A percentile compares a stretch with the other conserved stretches of the same genome.
phyloP scores from a whole-genome alignment of 768 basidiomycete genomes.

The Leucocoprinus birnbaumii region DNA sequence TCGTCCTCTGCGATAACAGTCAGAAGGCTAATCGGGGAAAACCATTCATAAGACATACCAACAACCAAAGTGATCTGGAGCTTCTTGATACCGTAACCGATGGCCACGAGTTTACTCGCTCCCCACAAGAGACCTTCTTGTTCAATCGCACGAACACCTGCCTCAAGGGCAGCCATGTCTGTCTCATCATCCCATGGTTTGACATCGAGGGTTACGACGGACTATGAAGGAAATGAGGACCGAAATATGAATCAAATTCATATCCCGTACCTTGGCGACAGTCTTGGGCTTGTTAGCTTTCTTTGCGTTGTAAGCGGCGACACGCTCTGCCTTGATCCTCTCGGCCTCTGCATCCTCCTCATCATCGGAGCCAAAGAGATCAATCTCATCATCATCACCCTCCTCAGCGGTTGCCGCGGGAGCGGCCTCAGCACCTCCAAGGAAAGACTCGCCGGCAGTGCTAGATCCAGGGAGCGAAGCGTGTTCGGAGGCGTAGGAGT shows the following conservation, averaged over 20 bases:
- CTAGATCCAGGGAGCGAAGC: conserved; percentile 81
- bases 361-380: conserved; percentile 86
- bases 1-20: conserved; percentile 74
- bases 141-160: conserved; percentile 80
- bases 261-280: conserved; percentile 68
- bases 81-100: conserved; percentile 92
- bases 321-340: conserved; percentile 85
- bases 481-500: conserved; percentile 81
- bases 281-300: conserved; percentile 91
- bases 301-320: conserved; percentile 90
- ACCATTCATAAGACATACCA: conserved; percentile 32
- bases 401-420: conserved; percentile 44
- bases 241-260: not conserved
- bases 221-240: conserved; percentile 43
- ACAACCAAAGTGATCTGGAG: conserved; percentile 71
- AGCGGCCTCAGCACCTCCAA: conserved; percentile 45
- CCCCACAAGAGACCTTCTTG: conserved; percentile 96
- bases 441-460: conserved; percentile 72
- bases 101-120: conserved; percentile 84
- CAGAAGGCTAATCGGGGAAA: not conserved
- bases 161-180: conserved; percentile 88
- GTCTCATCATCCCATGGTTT: conserved; percentile 99
- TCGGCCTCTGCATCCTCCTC: conserved; percentile 86
- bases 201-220: conserved; percentile 95
- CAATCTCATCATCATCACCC: conserved; percentile 70